Percentiles rank a stretch among this genome's conserved stretches.
These are phyloP conservation scores for Diaporthe citrichinensis DNA, from an alignment of 2,329 filamentous ascomycete species.

Conservation along the genomic window DNA sequence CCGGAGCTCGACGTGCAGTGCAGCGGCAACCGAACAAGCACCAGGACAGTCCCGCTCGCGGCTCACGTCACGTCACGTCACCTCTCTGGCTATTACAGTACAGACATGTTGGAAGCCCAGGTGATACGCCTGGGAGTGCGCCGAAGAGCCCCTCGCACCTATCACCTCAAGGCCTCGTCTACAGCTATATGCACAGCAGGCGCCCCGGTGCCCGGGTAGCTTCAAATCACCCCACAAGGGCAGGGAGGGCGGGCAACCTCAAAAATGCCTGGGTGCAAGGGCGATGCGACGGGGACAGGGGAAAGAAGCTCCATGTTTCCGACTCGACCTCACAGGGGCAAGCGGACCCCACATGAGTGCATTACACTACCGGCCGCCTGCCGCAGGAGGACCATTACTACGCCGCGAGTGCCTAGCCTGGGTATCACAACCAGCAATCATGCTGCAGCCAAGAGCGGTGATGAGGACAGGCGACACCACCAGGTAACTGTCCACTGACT, in stretches of 20 bases:
- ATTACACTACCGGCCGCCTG: conserved; percentile 32
- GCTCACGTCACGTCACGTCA: conserved; percentile 27
- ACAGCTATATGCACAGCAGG: conserved; percentile 9
- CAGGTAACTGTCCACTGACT: conserved; percentile 14
- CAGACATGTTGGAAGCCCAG: neutral
- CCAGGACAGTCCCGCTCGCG: conserved; percentile 11
- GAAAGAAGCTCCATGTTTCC: conserved; percentile 35
- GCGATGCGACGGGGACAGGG: conserved; percentile 26
- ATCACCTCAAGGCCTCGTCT: neutral
- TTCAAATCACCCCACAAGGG: conserved; percentile 29
- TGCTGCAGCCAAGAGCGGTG: conserved; percentile 32
- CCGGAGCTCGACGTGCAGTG: conserved; percentile 22
- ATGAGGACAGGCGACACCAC: conserved; percentile 15
- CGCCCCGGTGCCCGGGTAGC: conserved; percentile 11
- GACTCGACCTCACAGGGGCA: conserved; percentile 17
- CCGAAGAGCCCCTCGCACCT: neutral
- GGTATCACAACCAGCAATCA: conserved; percentile 21
- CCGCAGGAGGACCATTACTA: conserved; percentile 1
- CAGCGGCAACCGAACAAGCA: conserved; percentile 17
- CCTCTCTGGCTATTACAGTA: conserved; percentile 4
- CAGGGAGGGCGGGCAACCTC: conserved; percentile 20
- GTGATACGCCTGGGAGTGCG: conserved; percentile 11
- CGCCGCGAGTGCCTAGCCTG: neutral
- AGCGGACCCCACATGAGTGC: conserved; percentile 32
- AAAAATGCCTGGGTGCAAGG: conserved; percentile 21